Percentiles rank a stretch among this genome's conserved stretches.
These are phyloP conservation scores for Ogataea thermomethanolica DNA, from an alignment of 805 yeast species.

Conservation along the genomic window DNA sequence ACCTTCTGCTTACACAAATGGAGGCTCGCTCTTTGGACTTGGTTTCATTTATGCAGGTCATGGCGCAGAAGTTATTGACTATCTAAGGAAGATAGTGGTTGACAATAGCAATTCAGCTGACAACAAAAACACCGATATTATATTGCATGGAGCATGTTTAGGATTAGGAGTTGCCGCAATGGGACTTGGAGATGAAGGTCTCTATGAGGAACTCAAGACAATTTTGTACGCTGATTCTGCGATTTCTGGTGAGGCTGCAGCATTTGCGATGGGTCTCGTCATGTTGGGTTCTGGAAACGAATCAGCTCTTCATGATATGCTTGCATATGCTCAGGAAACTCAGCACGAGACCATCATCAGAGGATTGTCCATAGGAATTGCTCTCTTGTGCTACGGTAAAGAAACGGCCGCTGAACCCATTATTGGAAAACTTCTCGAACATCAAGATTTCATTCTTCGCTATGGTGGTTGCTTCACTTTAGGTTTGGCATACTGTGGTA, in stretches of 20 bases:
- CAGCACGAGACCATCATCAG: constrained; percentile 94
- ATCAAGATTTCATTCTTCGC: constrained; percentile 80
- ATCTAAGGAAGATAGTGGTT: constrained; percentile 67
- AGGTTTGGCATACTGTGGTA: constrained; percentile 95
- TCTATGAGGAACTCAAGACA: constrained; percentile 79
- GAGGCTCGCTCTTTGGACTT: constrained; percentile 90
- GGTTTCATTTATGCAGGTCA: constrained; percentile 96
- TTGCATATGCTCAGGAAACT: constrained; percentile 88
- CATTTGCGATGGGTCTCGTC: constrained; percentile 90
- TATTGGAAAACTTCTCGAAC: constrained; percentile 62
- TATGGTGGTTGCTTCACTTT: constrained; percentile 95
- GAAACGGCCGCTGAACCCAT: constrained; percentile 74
- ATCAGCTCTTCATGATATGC: constrained; percentile 70
- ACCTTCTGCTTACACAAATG: constrained; percentile 85
- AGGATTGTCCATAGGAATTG: constrained; percentile 87
- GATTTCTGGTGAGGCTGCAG: constrained; percentile 94
- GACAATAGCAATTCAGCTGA: constrained; percentile 45
- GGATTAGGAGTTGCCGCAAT: constrained; percentile 97
- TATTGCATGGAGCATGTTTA: constrained; percentile 91
- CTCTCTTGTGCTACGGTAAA: constrained; percentile 79
- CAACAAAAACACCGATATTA: constrained; percentile 66
- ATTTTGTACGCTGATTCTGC: constrained; percentile 89
- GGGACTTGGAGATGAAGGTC: constrained; percentile 73
- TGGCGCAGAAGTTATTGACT: constrained; percentile 81
- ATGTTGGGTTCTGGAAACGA: constrained; percentile 88